Base-by-base conservation (phyloP, 2,329 filamentous ascomycete species). In the Ophiostoma ips region DNA sequence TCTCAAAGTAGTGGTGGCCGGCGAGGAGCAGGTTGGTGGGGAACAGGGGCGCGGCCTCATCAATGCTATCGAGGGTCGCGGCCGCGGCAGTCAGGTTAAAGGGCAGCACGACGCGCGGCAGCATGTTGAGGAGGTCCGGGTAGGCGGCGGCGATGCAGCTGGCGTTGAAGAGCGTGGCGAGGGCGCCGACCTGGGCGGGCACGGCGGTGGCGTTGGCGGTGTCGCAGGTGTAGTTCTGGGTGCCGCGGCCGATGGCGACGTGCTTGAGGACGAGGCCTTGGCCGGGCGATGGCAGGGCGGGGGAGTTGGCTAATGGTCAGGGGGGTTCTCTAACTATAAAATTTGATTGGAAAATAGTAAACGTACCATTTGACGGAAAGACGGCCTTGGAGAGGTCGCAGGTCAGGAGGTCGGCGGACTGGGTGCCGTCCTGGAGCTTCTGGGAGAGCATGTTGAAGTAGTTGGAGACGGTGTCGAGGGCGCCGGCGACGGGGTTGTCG, bases 211-310 rank as follows among this genome's bases (percentile, higher is more conserved):
- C 62, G 58, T 83, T 76, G 55, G 66, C 66, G 49, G 73, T 68
- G 52, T 76, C 71, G 71, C 90, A 95, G 48, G 87, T 94, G 71
- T 95, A 96, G 74, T 95, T 95, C 69, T 95, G 82, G 8, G 85
- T 92, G 53, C 90, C 90, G 41, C 87, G 82, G 59, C 90, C 90
- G 55, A 95, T 71, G 61, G 84, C 86, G 50, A 95, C 83, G 66
- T 94, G 86, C 61, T 78, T 75, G 47, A 94, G 72, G 3, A 62
- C 69, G 30, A 86, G 70, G 50, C 81, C 84, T 7, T 69, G 57
- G 1, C 77, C 67, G 13, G 79, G 78, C 8, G 71, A 55, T 13
- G 83, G 79, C 5, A 58, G 51, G 15, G 49, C 37, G 0, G 54
- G 58, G 28, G 45, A 55, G 49, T n/a, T n/a, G n/a, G n/a, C n/a